Conservation (phyloP, 352 stramenopile species). For the Phytopythium cucurbitacearum region DNA sequence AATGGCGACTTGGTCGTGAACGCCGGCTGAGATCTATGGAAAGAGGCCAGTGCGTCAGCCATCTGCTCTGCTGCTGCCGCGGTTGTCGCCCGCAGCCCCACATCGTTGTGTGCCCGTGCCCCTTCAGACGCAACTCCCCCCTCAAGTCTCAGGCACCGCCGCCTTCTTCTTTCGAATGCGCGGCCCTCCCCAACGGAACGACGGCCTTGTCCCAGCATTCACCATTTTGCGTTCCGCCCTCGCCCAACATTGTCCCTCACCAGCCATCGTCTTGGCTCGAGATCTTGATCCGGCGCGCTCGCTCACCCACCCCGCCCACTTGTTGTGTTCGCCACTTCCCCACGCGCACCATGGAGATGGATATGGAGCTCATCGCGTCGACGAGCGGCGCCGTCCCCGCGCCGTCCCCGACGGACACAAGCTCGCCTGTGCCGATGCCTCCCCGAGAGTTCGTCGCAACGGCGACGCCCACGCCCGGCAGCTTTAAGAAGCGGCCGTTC, state of each 20-base stretch:
- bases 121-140: neutral
- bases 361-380: slow-evolving; percentile 2
- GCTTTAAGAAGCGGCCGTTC: slow-evolving; percentile 32
- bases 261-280: too few species aligned
- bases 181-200: too few species aligned
- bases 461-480: slow-evolving; percentile 9
- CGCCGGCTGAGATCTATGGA: neutral
- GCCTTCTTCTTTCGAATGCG: neutral
- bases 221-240: slow-evolving; percentile 2
- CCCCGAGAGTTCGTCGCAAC: slow-evolving; percentile 4
- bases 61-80: too few species aligned
- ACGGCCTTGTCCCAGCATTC: neutral
- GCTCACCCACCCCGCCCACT: neutral
- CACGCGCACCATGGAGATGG: slow-evolving; percentile 2
- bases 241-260: neutral
- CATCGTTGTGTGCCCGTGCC: neutral
- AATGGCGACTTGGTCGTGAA: neutral
- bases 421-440: slow-evolving; percentile 1
- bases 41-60: neutral
- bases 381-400: neutral
- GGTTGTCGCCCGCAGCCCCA: too few species aligned
- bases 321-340: neutral
- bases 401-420: slow-evolving; percentile 1
- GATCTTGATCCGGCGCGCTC: neutral
- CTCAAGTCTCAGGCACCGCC: neutral